These are phyloP conservation scores for Starmerella ratchasimensis DNA, from an alignment of 805 yeast species.

Conservation along the genomic window DNA sequence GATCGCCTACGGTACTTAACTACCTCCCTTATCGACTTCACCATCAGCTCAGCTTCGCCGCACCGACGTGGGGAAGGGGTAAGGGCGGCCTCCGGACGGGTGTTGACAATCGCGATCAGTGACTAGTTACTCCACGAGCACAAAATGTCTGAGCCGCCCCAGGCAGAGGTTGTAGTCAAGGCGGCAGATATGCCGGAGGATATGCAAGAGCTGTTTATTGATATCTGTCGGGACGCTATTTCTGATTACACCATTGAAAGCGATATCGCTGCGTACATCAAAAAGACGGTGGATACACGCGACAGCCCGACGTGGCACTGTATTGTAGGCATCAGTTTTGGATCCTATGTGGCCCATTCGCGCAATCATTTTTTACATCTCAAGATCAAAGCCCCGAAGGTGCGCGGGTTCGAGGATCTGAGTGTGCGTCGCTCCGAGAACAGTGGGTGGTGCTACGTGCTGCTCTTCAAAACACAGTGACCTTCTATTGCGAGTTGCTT, in stretches of 20 bases:
- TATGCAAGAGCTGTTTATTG: conserved; percentile 13
- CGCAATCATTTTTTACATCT: conserved; percentile 41
- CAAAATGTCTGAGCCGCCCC: neutral
- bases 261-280: conserved; percentile 44
- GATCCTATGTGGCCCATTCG: conserved; percentile 49
- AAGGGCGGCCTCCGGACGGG: neutral
- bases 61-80: no score
- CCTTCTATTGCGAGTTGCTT: neutral
- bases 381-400: conserved; percentile 27
- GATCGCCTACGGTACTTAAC: no score
- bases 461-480: conserved; percentile 37
- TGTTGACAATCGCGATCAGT: neutral
- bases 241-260: conserved; percentile 34
- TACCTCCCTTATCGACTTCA: no score
- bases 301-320: conserved; percentile 54
- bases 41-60: no score
- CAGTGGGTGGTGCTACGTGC: conserved; percentile 23
- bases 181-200: conserved; percentile 21
- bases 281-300: conserved; percentile 42
- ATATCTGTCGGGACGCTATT: conserved; percentile 32
- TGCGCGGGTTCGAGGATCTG: conserved; percentile 28
- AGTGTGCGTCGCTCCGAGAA: conserved; percentile 24
- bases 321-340: conserved; percentile 47
- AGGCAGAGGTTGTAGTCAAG: conserved; percentile 12
- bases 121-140: no score